Base-by-base conservation (phyloP, 2,329 filamentous ascomycete species). In the Ascochyta clinopodiicola region DNA sequence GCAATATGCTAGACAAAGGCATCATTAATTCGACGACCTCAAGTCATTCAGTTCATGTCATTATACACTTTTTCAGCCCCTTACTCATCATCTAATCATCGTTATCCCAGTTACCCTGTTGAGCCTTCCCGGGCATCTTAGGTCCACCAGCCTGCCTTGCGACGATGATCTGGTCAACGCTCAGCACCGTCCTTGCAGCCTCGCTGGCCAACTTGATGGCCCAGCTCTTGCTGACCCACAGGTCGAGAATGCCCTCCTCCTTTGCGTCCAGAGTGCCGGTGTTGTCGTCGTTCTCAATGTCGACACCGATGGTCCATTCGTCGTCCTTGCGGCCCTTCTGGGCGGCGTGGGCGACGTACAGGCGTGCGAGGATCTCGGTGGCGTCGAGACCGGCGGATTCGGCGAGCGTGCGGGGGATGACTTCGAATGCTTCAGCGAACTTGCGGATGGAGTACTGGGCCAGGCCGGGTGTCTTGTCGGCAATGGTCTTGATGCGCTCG, bases 121-220 rank as follows among this genome's bases (percentile, higher is more conserved):
- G 70, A 79, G 97, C 97, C 66, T 92, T 95, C 42, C 90, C 93
- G 27, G 95, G 95, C 52, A 94, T 94, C 84, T 99, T 99, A 21
- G 96, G 95, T 34, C 95, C 95, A 73, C 95, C 95, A 43, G 96
- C 95, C 81, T 98, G 95, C 80, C 94, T 88, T 61, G 96, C 93
- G 54, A 99, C 95, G 74, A 99, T 99, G 73, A 99, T 99, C 81
- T 99, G 96, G 78, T 99, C 95, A 35, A 99, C 95, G 43, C 92
- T 96, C 62, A 99, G 82, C 27, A 99, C 90, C 43, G 95, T 99
- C 70, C 95, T 86, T 48, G 92, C 94, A 36, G 95, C 89, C 79
- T 99, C 95, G 22, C 94, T 97, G 34, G 95, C 96, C 62, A 99
- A 84, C 81, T 95, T 95, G 78, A 99, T 96, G 42, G 95, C 95